Conservation (phyloP, 768 basidiomycete genomes). For the Holtermanniella nyarrowii region DNA sequence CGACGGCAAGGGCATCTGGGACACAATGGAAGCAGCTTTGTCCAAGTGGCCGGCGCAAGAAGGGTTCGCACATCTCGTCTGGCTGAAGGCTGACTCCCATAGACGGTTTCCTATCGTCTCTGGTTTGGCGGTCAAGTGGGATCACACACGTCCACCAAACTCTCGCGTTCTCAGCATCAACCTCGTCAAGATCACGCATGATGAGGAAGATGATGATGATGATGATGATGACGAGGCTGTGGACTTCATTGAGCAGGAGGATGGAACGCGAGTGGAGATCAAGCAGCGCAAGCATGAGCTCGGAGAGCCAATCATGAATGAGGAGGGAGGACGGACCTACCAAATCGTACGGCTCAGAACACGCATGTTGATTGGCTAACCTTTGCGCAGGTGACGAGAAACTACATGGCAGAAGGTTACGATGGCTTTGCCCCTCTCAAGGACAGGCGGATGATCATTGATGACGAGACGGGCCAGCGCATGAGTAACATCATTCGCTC, state of each 20-base stretch:
- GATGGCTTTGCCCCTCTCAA: slow-evolving; percentile 68
- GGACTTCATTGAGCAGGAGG: slow-evolving; percentile 32
- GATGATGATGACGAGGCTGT: slow-evolving; percentile 29
- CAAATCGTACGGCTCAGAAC: slow-evolving; percentile 49
- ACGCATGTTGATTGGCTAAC: neutral
- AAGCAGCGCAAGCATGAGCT: slow-evolving; percentile 21
- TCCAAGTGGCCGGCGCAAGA: slow-evolving; percentile 80
- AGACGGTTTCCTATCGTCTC: slow-evolving; percentile 84
- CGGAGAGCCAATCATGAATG: slow-evolving; percentile 49
- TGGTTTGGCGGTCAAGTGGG: slow-evolving; percentile 76
- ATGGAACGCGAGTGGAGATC: slow-evolving; percentile 35
- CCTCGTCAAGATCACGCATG: slow-evolving; percentile 42
- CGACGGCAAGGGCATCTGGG: slow-evolving; percentile 67
- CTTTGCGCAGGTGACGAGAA: slow-evolving; percentile 48
- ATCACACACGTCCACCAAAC: slow-evolving; percentile 61
- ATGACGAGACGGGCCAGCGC: slow-evolving; percentile 70
- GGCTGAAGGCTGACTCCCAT: too few relatives aligned
- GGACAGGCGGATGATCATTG: slow-evolving; percentile 58
- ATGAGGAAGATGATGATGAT: slow-evolving; percentile 38
- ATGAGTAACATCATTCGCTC: slow-evolving; percentile 70
- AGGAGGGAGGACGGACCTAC: slow-evolving; percentile 53
- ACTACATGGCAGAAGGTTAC: slow-evolving; percentile 60
- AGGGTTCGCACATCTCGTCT: slow-evolving; percentile 53
- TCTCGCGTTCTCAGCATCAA: slow-evolving; percentile 60
- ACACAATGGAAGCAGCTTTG: slow-evolving; percentile 61